Base-by-base conservation (phyloP, 1,284 basidiomycete genomes). In the Golubevia sp. region DNA sequence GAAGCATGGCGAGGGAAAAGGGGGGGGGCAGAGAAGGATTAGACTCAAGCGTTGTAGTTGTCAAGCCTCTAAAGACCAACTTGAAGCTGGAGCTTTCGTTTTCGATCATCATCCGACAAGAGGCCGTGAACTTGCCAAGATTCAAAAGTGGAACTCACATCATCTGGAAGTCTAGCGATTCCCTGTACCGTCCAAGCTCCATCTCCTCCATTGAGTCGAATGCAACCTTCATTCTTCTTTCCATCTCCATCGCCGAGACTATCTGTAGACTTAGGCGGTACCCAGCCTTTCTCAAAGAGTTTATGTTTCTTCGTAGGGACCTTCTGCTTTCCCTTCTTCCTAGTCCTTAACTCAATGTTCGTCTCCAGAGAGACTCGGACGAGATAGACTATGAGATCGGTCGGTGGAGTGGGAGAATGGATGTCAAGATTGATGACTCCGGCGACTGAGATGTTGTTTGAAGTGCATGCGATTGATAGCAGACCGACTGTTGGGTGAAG, bases 361-460 rank as follows among this genome's bases (percentile, higher is more conserved):
- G 79, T 83, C 55, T 81, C 73, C 21, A 83, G 70, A 13, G 76
- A 78, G 1, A 83, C 69, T 13, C 80, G 66, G 18, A 81, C 79
- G 3, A 83, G 72, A 57, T 79, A 83, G 34, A 83, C 80, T 20
- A 79, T 74, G 52, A 83, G 64, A 44, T 83, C 80, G 1, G 53
- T 13, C 1, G 80, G 79, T 11, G 80, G 75, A 8, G 63, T 71
- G 4, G 80, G 80, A 1, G 76, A 78, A 67, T 81, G 77, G 49
- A 83, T 74, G 58, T 83, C 80, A 52, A 83, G 74, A 62, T 83
- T 81, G 66, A 83, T 81, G 20, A 83, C 67, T 20, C 80, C 79
- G 3, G 79, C 80, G 55, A 83, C 79, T 23, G 77, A 79, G 55
- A 81, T 79, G 66, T 79, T 80, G 73, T 82, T 77, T 20, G 77